phyloP scores from a whole-genome alignment of 2,329 filamentous ascomycete species.

The Penicillium sp. region DNA sequence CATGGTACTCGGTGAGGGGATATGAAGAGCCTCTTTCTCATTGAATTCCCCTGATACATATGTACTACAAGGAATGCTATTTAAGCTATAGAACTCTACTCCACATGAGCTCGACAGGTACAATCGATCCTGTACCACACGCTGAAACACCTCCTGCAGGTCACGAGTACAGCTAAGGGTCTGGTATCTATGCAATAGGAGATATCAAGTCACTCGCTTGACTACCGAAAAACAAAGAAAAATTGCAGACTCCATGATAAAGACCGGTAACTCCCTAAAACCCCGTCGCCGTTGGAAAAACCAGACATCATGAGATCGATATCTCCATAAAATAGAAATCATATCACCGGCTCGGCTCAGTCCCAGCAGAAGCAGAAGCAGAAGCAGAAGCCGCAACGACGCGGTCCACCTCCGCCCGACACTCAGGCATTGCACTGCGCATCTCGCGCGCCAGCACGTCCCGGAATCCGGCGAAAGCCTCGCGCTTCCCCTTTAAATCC shows the following conservation, averaged over 20 bases:
- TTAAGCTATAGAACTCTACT: background rate
- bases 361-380: background rate
- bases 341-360: background rate
- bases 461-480: conserved; percentile 55
- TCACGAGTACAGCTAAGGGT: background rate
- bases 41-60: background rate
- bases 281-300: background rate
- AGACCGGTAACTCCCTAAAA: background rate
- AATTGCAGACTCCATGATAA: background rate
- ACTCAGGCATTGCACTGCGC: conserved; percentile 54
- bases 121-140: background rate
- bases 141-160: background rate
- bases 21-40: background rate
- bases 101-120: background rate
- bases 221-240: background rate
- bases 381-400: conserved; percentile 36
- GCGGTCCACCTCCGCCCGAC: conserved; percentile 49
- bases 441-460: conserved; percentile 57
- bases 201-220: background rate
- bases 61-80: no score
- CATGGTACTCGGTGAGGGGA: background rate
- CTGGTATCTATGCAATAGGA: no score
- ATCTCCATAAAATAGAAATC: background rate
- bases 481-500: conserved; percentile 55
- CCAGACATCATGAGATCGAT: background rate